Conservation (phyloP, 805 yeast species). For the Wickerhamomyces sydowiorum region DNA sequence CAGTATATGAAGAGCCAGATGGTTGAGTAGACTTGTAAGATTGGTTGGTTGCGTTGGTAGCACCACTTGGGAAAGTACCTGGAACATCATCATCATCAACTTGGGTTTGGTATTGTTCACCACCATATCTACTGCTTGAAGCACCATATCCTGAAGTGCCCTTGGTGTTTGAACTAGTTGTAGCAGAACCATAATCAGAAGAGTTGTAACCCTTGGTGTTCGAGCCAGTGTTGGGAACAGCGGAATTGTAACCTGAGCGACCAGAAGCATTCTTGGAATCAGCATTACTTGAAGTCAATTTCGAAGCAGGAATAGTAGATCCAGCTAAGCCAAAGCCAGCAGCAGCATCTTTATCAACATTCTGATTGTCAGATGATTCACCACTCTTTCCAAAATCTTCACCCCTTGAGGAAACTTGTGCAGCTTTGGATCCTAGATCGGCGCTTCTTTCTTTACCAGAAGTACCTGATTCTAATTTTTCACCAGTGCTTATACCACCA, state of each 20-base stretch:
- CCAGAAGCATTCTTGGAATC: too few relatives aligned
- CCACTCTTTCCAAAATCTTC: background rate
- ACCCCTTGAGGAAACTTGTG: background rate
- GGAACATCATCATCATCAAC: constrained; percentile 6
- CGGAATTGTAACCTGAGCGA: too few relatives aligned
- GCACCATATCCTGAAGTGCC: constrained; percentile 1
- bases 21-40: background rate
- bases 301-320: background rate
- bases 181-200: background rate
- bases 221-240: background rate
- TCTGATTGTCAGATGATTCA: background rate
- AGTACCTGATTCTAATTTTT: background rate
- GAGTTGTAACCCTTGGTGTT: background rate
- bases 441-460: background rate
- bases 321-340: background rate
- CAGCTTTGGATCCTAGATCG: background rate
- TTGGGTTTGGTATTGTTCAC: background rate
- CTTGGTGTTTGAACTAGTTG: background rate
- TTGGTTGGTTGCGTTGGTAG: background rate
- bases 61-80: constrained; percentile 6
- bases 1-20: background rate
- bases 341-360: background rate
- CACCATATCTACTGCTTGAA: constrained; percentile 2
- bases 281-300: too few relatives aligned
- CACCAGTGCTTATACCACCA: background rate